These are phyloP conservation scores for Haplosporangium gracile DNA, from an alignment of 192 early-diverging fungal genomes.

Conservation along the genomic window DNA sequence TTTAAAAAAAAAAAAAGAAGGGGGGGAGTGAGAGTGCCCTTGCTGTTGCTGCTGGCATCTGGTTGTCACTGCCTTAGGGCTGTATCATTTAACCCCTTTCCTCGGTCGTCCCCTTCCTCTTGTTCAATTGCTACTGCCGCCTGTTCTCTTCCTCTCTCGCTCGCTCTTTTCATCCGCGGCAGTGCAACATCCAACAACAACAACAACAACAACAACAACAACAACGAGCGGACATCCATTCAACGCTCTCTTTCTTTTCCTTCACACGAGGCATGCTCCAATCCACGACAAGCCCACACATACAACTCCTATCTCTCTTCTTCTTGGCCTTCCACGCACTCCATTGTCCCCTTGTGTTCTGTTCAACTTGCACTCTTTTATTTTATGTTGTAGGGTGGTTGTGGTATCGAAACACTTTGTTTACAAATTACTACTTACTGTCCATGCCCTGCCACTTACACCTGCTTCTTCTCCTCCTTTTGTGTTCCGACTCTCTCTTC, in stretches of 20 bases:
- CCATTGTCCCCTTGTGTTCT: too few relatives aligned
- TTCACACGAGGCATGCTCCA: neutral
- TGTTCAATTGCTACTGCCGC: neutral
- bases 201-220: neutral
- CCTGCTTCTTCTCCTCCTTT: neutral
- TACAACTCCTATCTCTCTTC: too few relatives aligned
- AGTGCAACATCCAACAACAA: neutral
- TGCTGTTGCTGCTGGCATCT: neutral
- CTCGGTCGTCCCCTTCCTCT: neutral
- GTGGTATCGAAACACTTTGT: too few relatives aligned
- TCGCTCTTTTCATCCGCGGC: neutral
- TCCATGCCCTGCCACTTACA: too few relatives aligned
- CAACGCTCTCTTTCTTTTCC: neutral
- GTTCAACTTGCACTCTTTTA: too few relatives aligned
- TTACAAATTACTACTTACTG: too few relatives aligned
- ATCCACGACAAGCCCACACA: neutral
- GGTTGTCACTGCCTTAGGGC: too few relatives aligned
- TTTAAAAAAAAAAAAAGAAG: too few relatives aligned
- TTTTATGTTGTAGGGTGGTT: too few relatives aligned
- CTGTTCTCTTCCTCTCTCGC: neutral
- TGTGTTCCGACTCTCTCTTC: neutral
- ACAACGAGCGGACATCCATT: neutral
- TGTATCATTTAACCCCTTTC: neutral
- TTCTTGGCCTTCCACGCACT: too few relatives aligned
- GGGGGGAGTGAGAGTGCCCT: conserved; percentile 1